Evolutionary conservation across 768 basidiomycete genomes (phyloP), one percentile per base, ranked within the genome.

Genomic region (Panaeolus papilionaceus): DNA sequence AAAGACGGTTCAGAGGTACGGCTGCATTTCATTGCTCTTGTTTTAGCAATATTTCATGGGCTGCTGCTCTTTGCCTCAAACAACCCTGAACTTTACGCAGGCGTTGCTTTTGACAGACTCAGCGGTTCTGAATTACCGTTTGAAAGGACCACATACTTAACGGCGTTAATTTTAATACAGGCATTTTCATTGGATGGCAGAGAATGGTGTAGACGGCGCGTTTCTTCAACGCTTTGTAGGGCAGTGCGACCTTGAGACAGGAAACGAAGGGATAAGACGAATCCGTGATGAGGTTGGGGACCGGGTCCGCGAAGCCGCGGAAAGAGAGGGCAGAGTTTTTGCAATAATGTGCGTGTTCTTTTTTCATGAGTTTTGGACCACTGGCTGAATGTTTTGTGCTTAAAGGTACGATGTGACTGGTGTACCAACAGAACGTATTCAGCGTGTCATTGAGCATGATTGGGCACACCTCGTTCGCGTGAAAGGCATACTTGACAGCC

Each of bases 151-250:
- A 9, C 14, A 33, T 58, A 33, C 11, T 58, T n/a, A 58, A 58
- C 33, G 28, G 9, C 33, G 11, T 33, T 58, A 23, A 62, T 39
- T 66, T 58, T 7, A 11, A 58, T 62, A 68, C 58, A 85, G 89
- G 42, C 92, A 93, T 74, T 92, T 92, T 75, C 84, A 86, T 70
- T 93, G 92, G 93, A 95, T 95, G 94, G 92, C 92, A 5, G 80
- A 87, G 70, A 89, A 92, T 69, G 88, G 89, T 54, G 86, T 95
- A 44, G 92, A 94, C 68, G 94, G 93, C 12, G 92, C 86, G 1
- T 94, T 95, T 75, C 75, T 95, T 20, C 93, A 95, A 76, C 88
- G 94, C 3, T 94, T 94, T 73, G 85, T 85, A 1, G 84, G 87
- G 2, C 85, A 92, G 73, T 89, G 87, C 47, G 91, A 93, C 72